Conservation (phyloP, 305 asterid species). For the Fraxinus ornus region DNA sequence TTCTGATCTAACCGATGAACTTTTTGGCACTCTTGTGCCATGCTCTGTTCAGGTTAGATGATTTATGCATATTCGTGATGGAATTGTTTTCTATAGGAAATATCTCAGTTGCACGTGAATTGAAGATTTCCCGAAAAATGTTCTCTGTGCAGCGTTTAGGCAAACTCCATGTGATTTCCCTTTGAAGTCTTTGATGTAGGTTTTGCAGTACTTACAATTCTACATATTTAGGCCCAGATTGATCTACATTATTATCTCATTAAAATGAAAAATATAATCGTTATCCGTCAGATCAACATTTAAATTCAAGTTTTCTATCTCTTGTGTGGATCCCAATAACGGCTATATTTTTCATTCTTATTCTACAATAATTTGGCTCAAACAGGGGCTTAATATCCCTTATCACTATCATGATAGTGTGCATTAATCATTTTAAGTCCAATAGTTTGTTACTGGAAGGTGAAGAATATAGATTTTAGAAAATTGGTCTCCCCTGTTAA, state of each 20-base stretch:
- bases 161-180: neutral
- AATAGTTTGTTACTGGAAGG: neutral
- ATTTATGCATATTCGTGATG: constrained; percentile 7
- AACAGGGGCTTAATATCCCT: neutral
- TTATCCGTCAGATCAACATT: too few species aligned
- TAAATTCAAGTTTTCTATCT: too few species aligned
- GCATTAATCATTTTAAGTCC: neutral
- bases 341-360: too few species aligned
- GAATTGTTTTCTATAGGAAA: neutral
- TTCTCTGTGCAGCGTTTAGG: neutral
- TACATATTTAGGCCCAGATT: neutral
- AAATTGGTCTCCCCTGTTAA: neutral
- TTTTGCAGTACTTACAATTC: neutral
- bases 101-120: neutral
- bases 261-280: too few species aligned
- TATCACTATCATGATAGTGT: neutral
- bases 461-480: neutral
- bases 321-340: too few species aligned
- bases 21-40: constrained; percentile 73
- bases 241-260: too few species aligned
- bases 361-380: too few species aligned
- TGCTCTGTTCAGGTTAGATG: constrained; percentile 74
- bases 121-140: neutral
- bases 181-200: neutral
- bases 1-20: constrained; percentile 66